phyloP scores from a whole-genome alignment of 352 stramenopile species.

The Aphanomyces invadans region DNA sequence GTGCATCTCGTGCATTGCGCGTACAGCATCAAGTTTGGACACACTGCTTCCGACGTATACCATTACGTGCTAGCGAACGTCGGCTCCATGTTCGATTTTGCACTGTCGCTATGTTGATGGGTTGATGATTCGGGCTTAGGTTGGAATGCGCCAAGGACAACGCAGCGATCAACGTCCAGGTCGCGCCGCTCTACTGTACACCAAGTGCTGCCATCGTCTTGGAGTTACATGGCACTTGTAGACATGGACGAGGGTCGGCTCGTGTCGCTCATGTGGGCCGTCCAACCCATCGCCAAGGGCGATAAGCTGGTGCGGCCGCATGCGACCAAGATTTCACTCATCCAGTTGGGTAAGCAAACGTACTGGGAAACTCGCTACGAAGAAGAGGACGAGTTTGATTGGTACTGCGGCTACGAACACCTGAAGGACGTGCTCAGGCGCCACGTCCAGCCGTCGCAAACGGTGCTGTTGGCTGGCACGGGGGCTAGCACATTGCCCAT shows the following conservation, averaged over 20 bases:
- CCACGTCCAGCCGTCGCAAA: constrained; percentile 30
- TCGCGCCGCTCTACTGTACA: constrained; percentile 40
- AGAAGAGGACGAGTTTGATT: constrained; percentile 46
- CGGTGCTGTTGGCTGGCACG: constrained; percentile 39
- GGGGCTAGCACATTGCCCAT: constrained; percentile 42
- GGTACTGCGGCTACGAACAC: constrained; percentile 47
- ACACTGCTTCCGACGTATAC: constrained; percentile 34
- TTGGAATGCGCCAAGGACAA: constrained; percentile 30
- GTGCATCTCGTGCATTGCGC: constrained; percentile 37
- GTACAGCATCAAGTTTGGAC: constrained; percentile 43
- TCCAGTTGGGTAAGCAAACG: constrained; percentile 49
- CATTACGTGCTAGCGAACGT: constrained; percentile 47
- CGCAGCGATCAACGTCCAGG: constrained; percentile 33
- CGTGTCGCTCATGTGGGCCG: constrained; percentile 41
- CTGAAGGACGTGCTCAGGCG: constrained; percentile 34
- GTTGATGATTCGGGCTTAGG: constrained; percentile 26
- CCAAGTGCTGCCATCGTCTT: not conserved
- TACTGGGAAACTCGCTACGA: constrained; percentile 51
- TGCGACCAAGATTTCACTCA: constrained; percentile 47
- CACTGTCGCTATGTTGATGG: not conserved
- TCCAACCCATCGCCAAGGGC: constrained; percentile 29
- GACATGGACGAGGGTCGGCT: constrained; percentile 36
- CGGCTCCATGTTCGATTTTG: constrained; percentile 27
- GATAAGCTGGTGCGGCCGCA: constrained; percentile 36
- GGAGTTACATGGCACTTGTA: not conserved